A percentile compares a stretch with the other conserved stretches of the same genome.
phyloP scores from a whole-genome alignment of 164 flowering plant species.

The Brasenia schreberi region DNA sequence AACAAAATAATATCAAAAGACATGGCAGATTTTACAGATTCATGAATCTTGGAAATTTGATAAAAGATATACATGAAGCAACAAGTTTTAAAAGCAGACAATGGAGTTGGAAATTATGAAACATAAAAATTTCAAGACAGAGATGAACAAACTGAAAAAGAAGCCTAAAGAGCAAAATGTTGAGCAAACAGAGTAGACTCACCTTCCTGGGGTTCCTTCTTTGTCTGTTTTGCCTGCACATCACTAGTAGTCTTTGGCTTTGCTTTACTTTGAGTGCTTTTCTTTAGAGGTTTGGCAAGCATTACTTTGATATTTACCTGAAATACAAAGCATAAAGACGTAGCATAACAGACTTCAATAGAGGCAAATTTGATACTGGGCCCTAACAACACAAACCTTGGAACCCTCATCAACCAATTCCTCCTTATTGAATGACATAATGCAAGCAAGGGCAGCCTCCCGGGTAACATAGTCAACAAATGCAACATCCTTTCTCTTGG shows the following conservation, averaged over 20 bases:
- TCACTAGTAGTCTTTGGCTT: constrained; percentile 5
- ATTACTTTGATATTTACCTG: constrained; percentile 26
- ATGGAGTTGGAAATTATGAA: too few relatives aligned
- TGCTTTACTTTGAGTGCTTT: constrained; percentile 17
- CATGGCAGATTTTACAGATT: too few relatives aligned
- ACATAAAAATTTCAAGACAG: too few relatives aligned
- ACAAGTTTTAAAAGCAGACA: too few relatives aligned
- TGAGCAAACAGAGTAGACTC: constrained; percentile 5
- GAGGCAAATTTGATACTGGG: background rate
- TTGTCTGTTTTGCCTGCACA: constrained; percentile 15
- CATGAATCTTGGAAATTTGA: too few relatives aligned
- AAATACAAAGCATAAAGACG: background rate
- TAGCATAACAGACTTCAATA: background rate
- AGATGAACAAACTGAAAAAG: too few relatives aligned
- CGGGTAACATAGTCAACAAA: constrained; percentile 21
- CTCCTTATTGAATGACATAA: constrained; percentile 19
- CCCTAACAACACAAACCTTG: constrained; percentile 11
- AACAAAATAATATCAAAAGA: too few relatives aligned
- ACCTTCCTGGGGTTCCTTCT: constrained; percentile 10
- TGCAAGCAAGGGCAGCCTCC: constrained; percentile 29
- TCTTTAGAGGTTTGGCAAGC: constrained; percentile 26
- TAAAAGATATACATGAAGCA: too few relatives aligned
- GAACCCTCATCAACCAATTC: constrained; percentile 12
- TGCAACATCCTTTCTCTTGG: constrained; percentile 32
- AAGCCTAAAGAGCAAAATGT: background rate